A percentile compares a stretch with the other conserved stretches of the same genome.
Evolutionary conservation across 306 rosid species (phyloP).

Genomic region (Sesbania bispinosa): DNA sequence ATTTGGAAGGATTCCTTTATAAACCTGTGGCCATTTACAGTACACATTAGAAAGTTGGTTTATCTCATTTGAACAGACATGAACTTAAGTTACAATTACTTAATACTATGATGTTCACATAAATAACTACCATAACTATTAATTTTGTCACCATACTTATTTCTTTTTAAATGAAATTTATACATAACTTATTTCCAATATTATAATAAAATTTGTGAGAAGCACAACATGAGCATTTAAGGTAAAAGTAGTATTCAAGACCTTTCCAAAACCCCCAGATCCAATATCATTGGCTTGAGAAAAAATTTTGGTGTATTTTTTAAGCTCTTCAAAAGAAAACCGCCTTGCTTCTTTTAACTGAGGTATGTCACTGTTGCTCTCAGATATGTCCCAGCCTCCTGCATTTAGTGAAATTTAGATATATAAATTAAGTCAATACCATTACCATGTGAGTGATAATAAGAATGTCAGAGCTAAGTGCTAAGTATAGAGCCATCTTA

Average conservation of each 20-base stretch:
- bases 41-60: neutral
- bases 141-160: neutral
- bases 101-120: neutral
- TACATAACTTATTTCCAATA: neutral
- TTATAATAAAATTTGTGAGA: neutral
- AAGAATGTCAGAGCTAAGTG: neutral
- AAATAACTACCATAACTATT: no score
- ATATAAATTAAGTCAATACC: neutral
- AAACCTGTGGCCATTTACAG: slow-evolving; percentile 43
- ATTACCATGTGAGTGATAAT: neutral
- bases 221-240: neutral
- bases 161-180: neutral
- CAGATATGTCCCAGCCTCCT: slow-evolving; percentile 36
- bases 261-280: slow-evolving; percentile 69
- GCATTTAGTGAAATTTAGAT: slow-evolving; percentile 11
- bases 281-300: slow-evolving; percentile 49
- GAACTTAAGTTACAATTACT: neutral
- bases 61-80: no score
- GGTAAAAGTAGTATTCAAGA: neutral
- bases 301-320: slow-evolving; percentile 46
- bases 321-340: slow-evolving; percentile 58
- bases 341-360: slow-evolving; percentile 51
- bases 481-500: no score
- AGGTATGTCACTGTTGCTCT: slow-evolving; percentile 35
- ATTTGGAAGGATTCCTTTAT: slow-evolving; percentile 46